Evolutionary conservation across 768 basidiomycete species (phyloP).

Genomic region (Mycena pura): DNA sequence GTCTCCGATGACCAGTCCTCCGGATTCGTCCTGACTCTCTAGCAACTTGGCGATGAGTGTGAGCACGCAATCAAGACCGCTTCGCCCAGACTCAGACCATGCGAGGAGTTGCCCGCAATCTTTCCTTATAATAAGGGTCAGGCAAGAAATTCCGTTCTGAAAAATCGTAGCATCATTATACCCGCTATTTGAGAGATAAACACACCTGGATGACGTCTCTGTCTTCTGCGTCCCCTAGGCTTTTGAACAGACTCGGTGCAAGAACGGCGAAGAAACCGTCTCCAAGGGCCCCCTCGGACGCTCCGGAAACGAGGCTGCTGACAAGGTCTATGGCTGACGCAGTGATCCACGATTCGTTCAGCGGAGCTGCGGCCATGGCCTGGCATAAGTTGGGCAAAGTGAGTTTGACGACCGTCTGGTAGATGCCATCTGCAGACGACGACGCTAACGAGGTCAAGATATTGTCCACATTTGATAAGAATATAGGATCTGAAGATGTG

Average conservation of each 20-base stretch:
- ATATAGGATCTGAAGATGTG: constrained; percentile 72
- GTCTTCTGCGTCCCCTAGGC: constrained; percentile 76
- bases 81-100: constrained; percentile 75
- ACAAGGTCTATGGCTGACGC: constrained; percentile 85
- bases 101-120: constrained; percentile 81
- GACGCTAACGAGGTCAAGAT: constrained; percentile 75
- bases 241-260: constrained; percentile 77
- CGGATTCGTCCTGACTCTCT: constrained; percentile 85
- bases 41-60: constrained; percentile 80
- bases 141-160: constrained; percentile 81
- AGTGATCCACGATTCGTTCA: constrained; percentile 75
- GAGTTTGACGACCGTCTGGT: constrained; percentile 73
- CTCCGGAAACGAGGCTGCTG: constrained; percentile 72
- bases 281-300: constrained; percentile 69
- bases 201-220: constrained; percentile 81
- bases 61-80: constrained; percentile 79
- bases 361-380: constrained; percentile 63
- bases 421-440: constrained; percentile 64
- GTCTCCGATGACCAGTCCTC: constrained; percentile 92
- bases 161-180: neutral
- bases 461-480: constrained; percentile 85
- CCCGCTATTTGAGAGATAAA: neutral
- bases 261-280: constrained; percentile 80
- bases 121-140: constrained; percentile 88
- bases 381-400: constrained; percentile 76